Conservation (phyloP, 345 rosid species). For the Brassica carinata region DNA sequence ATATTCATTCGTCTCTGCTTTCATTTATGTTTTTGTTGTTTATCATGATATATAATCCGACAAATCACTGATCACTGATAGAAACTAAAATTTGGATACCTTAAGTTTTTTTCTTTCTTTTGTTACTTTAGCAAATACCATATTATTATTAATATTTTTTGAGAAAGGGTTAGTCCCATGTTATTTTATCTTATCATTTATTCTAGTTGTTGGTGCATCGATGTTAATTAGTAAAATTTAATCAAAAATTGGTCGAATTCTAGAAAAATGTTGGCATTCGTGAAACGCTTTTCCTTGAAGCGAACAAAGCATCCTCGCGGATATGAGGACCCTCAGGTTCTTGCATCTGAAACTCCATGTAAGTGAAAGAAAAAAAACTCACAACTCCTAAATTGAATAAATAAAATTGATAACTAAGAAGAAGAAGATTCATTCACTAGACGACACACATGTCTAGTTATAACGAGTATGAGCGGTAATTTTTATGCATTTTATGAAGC, state of each 20-base stretch:
- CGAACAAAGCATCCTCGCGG: constrained; percentile 41
- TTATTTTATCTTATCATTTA: neutral
- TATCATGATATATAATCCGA: neutral
- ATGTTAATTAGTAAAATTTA: neutral
- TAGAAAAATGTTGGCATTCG: constrained; percentile 50
- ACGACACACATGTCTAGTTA: neutral
- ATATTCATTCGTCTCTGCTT: neutral
- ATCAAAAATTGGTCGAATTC: neutral
- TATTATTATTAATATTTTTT: neutral
- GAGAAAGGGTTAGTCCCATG: neutral
- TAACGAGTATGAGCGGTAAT: constrained; percentile 4
- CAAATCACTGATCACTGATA: neutral
- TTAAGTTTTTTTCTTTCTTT: neutral
- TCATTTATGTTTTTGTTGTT: constrained; percentile 4
- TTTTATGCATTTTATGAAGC: neutral
- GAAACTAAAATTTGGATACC: neutral
- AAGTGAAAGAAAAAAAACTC: constrained; percentile 42
- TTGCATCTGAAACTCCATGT: constrained; percentile 84
- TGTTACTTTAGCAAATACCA: neutral
- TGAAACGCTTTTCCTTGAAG: constrained; percentile 53
- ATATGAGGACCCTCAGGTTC: constrained; percentile 54
- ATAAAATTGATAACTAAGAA: neutral
- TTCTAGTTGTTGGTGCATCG: neutral
- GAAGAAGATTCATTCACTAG: neutral
- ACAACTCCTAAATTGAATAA: neutral